Percentiles rank a stretch among this genome's conserved stretches.
Evolutionary conservation across 306 rosid genomes (phyloP).

Genomic region (Cicer bijugum): DNA sequence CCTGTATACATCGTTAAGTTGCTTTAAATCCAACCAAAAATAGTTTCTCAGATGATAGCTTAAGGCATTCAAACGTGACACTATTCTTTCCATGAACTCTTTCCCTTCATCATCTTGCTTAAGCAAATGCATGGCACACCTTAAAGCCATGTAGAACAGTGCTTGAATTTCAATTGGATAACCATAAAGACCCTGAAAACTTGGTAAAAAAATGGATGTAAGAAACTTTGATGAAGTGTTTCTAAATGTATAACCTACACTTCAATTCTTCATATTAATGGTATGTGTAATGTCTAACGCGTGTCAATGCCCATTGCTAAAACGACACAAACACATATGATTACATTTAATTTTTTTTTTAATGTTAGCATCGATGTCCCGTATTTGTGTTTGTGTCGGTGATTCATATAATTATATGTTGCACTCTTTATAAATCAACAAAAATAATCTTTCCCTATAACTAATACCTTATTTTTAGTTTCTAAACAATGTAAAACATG

Average conservation of each 20-base stretch:
- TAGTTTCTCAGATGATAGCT: slow-evolving; percentile 83
- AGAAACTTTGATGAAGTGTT: not conserved
- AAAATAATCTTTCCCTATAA: too few species aligned
- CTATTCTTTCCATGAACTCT: slow-evolving; percentile 65
- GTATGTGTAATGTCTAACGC: too few species aligned
- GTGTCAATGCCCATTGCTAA: too few species aligned
- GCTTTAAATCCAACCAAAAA: slow-evolving; percentile 88
- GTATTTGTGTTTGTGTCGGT: not conserved
- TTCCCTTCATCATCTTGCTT: slow-evolving; percentile 84
- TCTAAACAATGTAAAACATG: too few species aligned
- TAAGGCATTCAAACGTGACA: slow-evolving; percentile 73
- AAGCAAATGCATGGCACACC: slow-evolving; percentile 81
- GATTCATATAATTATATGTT: too few species aligned
- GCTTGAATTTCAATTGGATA: slow-evolving; percentile 95
- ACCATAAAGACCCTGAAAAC: slow-evolving; percentile 87
- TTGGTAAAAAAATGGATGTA: not conserved
- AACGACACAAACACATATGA: too few species aligned
- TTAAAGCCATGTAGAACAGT: slow-evolving; percentile 90
- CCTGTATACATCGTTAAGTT: slow-evolving; percentile 80
- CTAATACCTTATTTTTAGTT: too few species aligned
- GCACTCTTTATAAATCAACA: too few species aligned
- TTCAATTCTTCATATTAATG: too few species aligned
- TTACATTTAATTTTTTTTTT: too few species aligned
- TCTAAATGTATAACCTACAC: too few species aligned
- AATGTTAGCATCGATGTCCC: too few species aligned